Evolutionary conservation across 495 filamentous ascomycete genomes (phyloP), one percentile per base, ranked within the genome.

Genomic region (Talaromyces ruber): DNA sequence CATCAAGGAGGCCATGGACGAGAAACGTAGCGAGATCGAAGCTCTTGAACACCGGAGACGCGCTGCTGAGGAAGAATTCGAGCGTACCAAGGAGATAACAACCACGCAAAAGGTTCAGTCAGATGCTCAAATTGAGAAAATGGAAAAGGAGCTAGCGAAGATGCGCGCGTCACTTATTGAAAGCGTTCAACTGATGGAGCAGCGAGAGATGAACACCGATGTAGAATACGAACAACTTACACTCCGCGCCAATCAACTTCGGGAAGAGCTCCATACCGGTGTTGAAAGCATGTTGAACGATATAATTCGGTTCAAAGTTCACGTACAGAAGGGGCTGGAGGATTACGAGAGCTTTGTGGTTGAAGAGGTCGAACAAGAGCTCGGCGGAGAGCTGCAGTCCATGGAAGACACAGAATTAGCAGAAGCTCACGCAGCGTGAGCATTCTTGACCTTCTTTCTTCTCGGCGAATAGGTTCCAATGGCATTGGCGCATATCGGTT

Each of bases 291-390:
- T 97, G 85, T 76, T 98, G 65, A 95, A 97, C 75, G 93, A 97
- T 68, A 87, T 98, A 70, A 96, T 97, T 78, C 92, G 92, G 66
- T 98, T 98, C 86, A 98, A 98, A 77, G 87, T 98, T 61, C 94
- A 97, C 70, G 82, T 98, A 52, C 94, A 98, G 72, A 90, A 90
- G 74, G 86, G 84, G 59, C 76, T 98, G 37, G 92, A 96, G 72
- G 90, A 92, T 68, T 97, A 96, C 71, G 93, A 97, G 73, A 86
- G 83, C 56, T 95, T 97, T 69, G 90, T 94, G 3, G 88, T 89
- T 21, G 89, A 93, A 66, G 93, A 97, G 78, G 86, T 95, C 39
- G 88, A 93, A 76, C 85, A 88, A 72, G 91, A 96, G 77, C 74
- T 90, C 22, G 86, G 81, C 28, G 82, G 78, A 11, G 82, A 80